Percentiles rank a stretch among this genome's conserved stretches.
Evolutionary conservation across 352 stramenopile species (phyloP).

Genomic region (Plasmopara halstedii): DNA sequence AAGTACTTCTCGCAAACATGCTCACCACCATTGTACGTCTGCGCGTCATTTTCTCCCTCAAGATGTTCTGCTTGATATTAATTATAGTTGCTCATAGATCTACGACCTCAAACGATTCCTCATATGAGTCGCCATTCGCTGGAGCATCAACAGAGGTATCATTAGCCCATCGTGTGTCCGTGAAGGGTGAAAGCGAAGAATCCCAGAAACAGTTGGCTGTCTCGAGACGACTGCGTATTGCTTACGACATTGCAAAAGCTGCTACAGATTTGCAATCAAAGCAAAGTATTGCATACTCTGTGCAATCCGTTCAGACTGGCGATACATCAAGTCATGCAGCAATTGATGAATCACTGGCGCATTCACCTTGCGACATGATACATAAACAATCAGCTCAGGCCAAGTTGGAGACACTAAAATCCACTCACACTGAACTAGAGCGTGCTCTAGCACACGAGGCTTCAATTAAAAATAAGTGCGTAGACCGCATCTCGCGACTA

Average conservation of each 20-base stretch:
- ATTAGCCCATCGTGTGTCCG: constrained; percentile 9
- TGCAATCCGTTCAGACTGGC: constrained; percentile 1
- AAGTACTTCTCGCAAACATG: background rate
- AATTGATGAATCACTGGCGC: constrained; percentile 30
- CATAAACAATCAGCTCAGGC: constrained; percentile 27
- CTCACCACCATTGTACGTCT: constrained; percentile 11
- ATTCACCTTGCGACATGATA: constrained; percentile 11
- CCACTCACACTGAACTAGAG: constrained; percentile 25
- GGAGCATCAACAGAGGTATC: constrained; percentile 1
- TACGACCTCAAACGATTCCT: constrained; percentile 25
- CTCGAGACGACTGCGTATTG: constrained; percentile 35
- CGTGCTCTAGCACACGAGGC: constrained; percentile 31
- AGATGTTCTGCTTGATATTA: background rate
- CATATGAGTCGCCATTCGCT: constrained; percentile 14
- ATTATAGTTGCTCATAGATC: constrained; percentile 16
- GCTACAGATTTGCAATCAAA: constrained; percentile 5
- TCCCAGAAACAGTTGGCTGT: constrained; percentile 22
- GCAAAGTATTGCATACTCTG: background rate
- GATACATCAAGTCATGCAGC: constrained; percentile 19
- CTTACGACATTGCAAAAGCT: constrained; percentile 49
- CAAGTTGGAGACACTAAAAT: constrained; percentile 38
- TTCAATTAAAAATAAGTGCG: constrained; percentile 61
- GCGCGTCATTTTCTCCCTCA: background rate
- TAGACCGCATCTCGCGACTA: constrained; percentile 58
- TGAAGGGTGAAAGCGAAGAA: constrained; percentile 10